Evolutionary conservation across 495 filamentous ascomycete genomes (phyloP), one percentile per base, ranked within the genome.

Genomic region (Lepraria neglecta): DNA sequence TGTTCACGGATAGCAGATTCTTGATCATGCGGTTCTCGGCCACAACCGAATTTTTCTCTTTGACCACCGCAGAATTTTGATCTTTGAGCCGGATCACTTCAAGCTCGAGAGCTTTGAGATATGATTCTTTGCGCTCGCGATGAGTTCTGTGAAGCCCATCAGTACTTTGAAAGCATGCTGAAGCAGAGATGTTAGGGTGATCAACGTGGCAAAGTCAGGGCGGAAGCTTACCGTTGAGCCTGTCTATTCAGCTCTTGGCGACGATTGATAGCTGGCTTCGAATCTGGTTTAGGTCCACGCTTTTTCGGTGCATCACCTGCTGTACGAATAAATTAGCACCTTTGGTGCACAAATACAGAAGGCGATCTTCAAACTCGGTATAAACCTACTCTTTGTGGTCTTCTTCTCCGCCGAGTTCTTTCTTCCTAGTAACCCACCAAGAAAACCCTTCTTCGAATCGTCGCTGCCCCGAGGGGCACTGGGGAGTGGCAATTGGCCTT

Each of bases 191-290:
- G 17, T n/a, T 1, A 12, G 1, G 31, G 28, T 21, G 48, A 44
- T 31, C 33, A 17, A 19, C 5, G 12, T 48, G 56, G 11, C 4
- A 57, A 24, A 19, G 33, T 24, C 38, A 27, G 17, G 51, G 19
- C 12, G 31, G 14, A 60, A 38, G 61, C 70, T 67, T 84, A 94
- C 92, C 92, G 86, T 73, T 98, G 94, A 31, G 94, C 94, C 76
- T 97, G 92, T 58, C 94, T 83, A 70, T 98, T 98, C 52, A 97
- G 74, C 69, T 98, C 94, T 68, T 98, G 94, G 52, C 92, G 81
- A 44, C 92, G 79, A n/a, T 92, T 98, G 65, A 95, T 74, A 52
- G 94, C 91, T 4, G 94, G 94, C 67, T 96, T 96, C 76, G 89
- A 95, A 71, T 97, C 94, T 30, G 94, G 94, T 67, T 98, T 98